Evolutionary conservation across 1,139 yeast species (phyloP).

Genomic region (Candida frijolesensis): DNA sequence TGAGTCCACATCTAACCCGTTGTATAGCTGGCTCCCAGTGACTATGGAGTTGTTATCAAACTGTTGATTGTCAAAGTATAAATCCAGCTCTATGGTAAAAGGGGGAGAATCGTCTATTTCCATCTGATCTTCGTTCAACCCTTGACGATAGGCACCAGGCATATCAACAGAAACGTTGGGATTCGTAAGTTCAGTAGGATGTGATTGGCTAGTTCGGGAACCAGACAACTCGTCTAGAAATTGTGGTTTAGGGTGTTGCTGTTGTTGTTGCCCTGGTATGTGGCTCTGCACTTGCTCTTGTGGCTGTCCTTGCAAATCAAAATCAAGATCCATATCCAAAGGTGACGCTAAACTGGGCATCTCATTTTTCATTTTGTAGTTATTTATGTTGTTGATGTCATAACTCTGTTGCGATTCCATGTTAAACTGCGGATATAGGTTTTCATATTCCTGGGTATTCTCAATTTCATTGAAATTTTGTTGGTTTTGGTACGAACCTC

Average conservation of each 20-base stretch:
- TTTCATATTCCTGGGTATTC: conserved; percentile 6
- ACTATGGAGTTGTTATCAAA: conserved; percentile 17
- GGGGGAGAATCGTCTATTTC: conserved; percentile 45
- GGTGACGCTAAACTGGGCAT: conserved; percentile 12
- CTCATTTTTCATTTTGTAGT: not conserved
- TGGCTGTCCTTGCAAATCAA: conserved; percentile 8
- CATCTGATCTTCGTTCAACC: conserved; percentile 27
- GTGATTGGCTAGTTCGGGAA: not conserved
- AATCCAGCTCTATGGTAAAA: conserved; percentile 40
- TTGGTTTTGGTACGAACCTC: conserved; percentile 1
- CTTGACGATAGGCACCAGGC: conserved; percentile 34
- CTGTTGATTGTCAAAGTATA: conserved; percentile 18
- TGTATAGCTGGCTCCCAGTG: conserved; percentile 13
- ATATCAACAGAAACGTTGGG: conserved; percentile 17
- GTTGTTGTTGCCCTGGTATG: not conserved
- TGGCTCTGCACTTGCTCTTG: not conserved
- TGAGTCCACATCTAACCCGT: conserved; percentile 13
- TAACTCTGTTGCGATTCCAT: not conserved
- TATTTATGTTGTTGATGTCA: conserved; percentile 1
- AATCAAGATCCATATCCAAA: conserved; percentile 14
- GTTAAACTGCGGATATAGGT: conserved; percentile 8
- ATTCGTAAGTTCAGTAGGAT: conserved; percentile 4
- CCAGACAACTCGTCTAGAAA: conserved; percentile 1
- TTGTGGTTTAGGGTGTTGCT: conserved; percentile 3
- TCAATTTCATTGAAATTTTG: conserved; percentile 1